These are phyloP conservation scores for Onygenales sp. DNA, from an alignment of 2,329 filamentous ascomycete genomes.

Conservation along the genomic window DNA sequence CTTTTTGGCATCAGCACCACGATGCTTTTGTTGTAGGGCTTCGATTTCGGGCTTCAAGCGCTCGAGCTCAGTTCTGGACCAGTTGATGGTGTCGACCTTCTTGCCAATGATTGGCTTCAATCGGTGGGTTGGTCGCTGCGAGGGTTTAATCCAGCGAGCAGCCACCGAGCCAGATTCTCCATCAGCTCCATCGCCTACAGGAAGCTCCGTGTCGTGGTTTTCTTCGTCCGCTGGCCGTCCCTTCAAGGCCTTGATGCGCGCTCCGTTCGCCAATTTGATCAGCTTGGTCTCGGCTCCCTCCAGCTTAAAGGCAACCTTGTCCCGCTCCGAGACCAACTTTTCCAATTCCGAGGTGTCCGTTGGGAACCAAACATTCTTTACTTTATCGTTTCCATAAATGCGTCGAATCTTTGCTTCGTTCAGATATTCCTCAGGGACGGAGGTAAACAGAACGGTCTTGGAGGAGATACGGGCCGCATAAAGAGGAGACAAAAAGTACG, in stretches of 20 bases:
- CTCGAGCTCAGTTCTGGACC: conserved; percentile 69
- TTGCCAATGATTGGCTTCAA: conserved; percentile 64
- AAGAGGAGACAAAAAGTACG: conserved; percentile 75
- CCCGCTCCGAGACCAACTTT: conserved; percentile 70
- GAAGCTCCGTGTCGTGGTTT: conserved; percentile 6
- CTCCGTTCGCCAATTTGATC: conserved; percentile 66
- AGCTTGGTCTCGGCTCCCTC: conserved; percentile 82
- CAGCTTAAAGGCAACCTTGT: conserved; percentile 69
- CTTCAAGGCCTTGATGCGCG: conserved; percentile 58
- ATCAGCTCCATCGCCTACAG: conserved; percentile 45
- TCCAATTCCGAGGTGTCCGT: conserved; percentile 68
- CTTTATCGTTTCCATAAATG: conserved; percentile 68
- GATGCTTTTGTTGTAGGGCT: conserved; percentile 57
- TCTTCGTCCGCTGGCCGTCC: conserved; percentile 40
- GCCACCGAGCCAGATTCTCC: conserved; percentile 49
- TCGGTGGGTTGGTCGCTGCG: conserved; percentile 68
- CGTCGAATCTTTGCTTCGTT: conserved; percentile 65
- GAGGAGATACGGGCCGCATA: conserved; percentile 82
- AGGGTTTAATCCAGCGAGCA: conserved; percentile 56
- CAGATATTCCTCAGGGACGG: conserved; percentile 70
- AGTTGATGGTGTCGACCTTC: conserved; percentile 92
- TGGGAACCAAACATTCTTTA: conserved; percentile 76
- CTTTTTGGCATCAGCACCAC: conserved; percentile 53
- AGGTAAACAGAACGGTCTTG: conserved; percentile 79
- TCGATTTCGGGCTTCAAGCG: conserved; percentile 64